Conservation (phyloP, 495 filamentous ascomycete genomes). For the Penicillium odoratum region DNA sequence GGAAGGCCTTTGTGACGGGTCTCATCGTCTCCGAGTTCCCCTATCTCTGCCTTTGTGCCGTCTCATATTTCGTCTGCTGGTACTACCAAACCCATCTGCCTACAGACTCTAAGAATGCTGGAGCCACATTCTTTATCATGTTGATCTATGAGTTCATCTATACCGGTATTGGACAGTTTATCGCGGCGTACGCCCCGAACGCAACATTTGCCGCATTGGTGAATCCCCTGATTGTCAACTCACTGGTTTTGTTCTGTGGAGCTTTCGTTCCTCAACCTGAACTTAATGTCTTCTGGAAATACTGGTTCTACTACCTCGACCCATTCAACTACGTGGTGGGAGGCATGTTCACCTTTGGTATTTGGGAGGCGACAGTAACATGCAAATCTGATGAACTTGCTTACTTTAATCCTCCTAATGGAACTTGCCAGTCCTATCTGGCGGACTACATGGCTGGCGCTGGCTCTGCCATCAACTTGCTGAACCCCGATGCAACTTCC, state of each 20-base stretch:
- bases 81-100: conserved; percentile 47
- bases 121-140: conserved; percentile 55
- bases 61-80: conserved; percentile 53
- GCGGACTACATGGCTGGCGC: conserved; percentile 43
- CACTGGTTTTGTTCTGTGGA: conserved; percentile 55
- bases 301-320: conserved; percentile 75
- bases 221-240: conserved; percentile 55
- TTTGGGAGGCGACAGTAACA: conserved; percentile 55
- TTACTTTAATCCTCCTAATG: conserved; percentile 52
- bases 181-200: conserved; percentile 58
- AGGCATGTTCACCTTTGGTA: conserved; percentile 56
- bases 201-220: conserved; percentile 55
- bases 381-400: conserved; percentile 61
- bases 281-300: conserved; percentile 62
- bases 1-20: conserved; percentile 51
- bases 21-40: conserved; percentile 55
- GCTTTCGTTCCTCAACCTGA: conserved; percentile 40
- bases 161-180: conserved; percentile 60
- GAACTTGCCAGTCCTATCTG: conserved; percentile 61
- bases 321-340: conserved; percentile 70
- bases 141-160: conserved; percentile 56
- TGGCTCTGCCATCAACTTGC: conserved; percentile 52
- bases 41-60: conserved; percentile 49
- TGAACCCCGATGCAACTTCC: conserved; percentile 50
- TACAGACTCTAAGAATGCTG: conserved; percentile 42